Conservation (phyloP, 371 early-diverging fungal genomes). For the Blastocladiella emersonii region DNA sequence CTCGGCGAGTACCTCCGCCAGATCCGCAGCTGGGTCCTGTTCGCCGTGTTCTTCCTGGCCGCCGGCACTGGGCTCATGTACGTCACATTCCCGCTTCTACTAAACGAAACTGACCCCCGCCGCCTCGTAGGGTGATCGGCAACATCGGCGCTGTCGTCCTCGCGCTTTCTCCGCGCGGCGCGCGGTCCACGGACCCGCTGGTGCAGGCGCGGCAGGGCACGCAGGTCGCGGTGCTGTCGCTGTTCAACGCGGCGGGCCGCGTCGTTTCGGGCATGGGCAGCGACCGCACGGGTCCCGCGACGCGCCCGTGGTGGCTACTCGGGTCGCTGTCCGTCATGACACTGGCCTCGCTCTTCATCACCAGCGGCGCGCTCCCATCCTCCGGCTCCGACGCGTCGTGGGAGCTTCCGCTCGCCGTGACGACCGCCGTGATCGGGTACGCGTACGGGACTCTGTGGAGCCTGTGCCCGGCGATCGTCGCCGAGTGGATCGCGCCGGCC, state of each 20-base stretch:
- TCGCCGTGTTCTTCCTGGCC: not conserved
- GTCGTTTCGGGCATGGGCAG: not conserved
- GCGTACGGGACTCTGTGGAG: not conserved
- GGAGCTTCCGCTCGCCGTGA: not conserved
- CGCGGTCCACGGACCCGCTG: not conserved
- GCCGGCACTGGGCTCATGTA: not conserved
- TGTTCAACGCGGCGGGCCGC: not conserved
- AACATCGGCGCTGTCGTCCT: slow-evolving; percentile 1
- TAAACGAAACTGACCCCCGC: not conserved
- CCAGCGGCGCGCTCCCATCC: too few relatives aligned
- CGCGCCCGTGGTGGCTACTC: slow-evolving; percentile 1
- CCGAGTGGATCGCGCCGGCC: not conserved
- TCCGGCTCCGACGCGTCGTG: not conserved
- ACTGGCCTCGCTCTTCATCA: not conserved
- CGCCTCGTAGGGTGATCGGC: not conserved
- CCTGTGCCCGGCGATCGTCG: not conserved
- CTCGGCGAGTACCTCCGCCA: not conserved
- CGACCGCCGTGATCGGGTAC: not conserved
- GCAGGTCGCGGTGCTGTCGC: not conserved
- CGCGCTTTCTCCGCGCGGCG: not conserved
- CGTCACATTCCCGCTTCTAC: not conserved
- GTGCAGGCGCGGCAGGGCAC: not conserved
- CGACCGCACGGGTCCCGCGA: not conserved
- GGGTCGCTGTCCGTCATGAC: not conserved
- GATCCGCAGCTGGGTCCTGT: not conserved